These are phyloP conservation scores for Neofusicoccum laricinum DNA, from an alignment of 2,329 filamentous ascomycete species.

Conservation along the genomic window DNA sequence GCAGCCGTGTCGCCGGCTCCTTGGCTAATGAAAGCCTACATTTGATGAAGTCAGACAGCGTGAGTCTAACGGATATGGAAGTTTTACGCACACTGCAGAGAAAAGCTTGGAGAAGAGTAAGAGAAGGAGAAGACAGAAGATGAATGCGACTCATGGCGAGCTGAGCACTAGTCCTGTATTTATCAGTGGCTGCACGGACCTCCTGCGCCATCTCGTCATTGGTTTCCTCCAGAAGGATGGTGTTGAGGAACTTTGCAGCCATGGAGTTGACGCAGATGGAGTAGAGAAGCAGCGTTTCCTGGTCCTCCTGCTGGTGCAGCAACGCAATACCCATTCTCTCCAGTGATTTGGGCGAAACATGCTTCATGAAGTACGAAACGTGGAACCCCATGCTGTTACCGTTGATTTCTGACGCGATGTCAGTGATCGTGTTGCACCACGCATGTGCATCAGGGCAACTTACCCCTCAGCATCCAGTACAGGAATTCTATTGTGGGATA, in stretches of 20 bases:
- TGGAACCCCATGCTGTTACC: background rate
- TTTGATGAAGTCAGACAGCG: background rate
- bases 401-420: background rate
- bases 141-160: conserved; percentile 29
- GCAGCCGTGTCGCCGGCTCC: conserved; percentile 30
- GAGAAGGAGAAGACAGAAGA: conserved; percentile 27
- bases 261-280: conserved; percentile 34
- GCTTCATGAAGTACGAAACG: background rate
- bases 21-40: conserved; percentile 31
- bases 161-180: conserved; percentile 29
- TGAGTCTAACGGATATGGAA: background rate
- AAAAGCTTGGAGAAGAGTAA: conserved; percentile 29
- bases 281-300: conserved; percentile 29
- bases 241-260: conserved; percentile 22
- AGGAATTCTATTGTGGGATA: background rate
- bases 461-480: conserved; percentile 2
- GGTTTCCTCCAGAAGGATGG: conserved; percentile 25
- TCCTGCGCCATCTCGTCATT: conserved; percentile 24
- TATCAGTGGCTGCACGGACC: conserved; percentile 26
- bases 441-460: background rate
- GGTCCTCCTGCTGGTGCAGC: conserved; percentile 28
- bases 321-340: conserved; percentile 30
- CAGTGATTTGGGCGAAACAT: conserved; percentile 19
- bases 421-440: background rate
- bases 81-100: conserved; percentile 27